Base-by-base conservation (phyloP, 208 protist genomes). In the Acanthamoeba comandoni region DNA sequence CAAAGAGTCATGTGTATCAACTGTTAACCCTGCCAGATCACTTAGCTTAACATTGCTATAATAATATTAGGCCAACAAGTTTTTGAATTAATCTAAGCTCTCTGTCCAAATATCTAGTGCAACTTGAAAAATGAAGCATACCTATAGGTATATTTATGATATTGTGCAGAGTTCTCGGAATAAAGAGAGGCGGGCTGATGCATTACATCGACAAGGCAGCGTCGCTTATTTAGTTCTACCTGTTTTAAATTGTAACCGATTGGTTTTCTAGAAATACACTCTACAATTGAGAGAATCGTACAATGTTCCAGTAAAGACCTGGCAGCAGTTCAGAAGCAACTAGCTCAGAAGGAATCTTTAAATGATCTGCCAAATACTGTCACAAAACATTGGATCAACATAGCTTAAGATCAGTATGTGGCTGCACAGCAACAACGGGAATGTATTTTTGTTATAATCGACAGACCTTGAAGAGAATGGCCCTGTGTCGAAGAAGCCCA, bases 181-280 rank as follows among this genome's bases (percentile, higher is more conserved):
- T 39, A 84, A 9, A 84, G 7, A 1, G 75, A 51, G 26, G 75
- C 52, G 2, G 75, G 75, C 48, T 55, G 43, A 31, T 84, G 75
- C 75, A 84, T 84, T n/a, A 84, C 75, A 15, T 84, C 75, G 31
- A 84, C 75, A n/a, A 84, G 4, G 52, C 43, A 84, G 2, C 51
- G 75, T 31, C 64, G 58, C 75, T 84, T 84, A 0, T 84, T 55
- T 1, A 84, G 15, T 15, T 84, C 75, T 1, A 84, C 51, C 75
- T 84, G 48, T 24, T n/a, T n/a, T n/a, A n/a, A n/a, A n/a, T n/a
- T n/a, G n/a, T n/a, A n/a, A n/a, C n/a, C n/a, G 9, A 70, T 22
- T 8, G n/a, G 15, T 70, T 11, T 22, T 22, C 12, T 11, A 24
- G 24, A n/a, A 70, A 19, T 22, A 4, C 39, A 22, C 11, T 19